These are phyloP conservation scores for Capillidium heterosporum DNA, from an alignment of 371 early-diverging fungal genomes.

Conservation along the genomic window DNA sequence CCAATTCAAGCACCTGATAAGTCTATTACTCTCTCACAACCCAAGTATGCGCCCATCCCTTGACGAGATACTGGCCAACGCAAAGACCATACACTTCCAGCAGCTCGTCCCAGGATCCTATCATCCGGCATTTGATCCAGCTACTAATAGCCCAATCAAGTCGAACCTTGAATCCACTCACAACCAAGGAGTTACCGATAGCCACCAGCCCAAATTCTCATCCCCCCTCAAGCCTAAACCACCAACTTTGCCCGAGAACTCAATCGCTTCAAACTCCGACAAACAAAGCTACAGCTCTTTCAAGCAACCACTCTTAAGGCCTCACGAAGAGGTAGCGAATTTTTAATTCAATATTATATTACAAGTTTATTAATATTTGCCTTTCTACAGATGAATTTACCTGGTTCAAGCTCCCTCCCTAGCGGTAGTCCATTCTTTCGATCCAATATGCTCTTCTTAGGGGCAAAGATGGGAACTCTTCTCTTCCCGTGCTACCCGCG, in stretches of 20 bases:
- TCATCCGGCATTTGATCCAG: background rate
- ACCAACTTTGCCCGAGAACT: background rate
- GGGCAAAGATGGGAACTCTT: background rate
- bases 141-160: background rate
- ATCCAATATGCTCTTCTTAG: background rate
- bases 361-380: too few species aligned
- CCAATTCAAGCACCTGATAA: conserved; percentile 8
- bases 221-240: background rate
- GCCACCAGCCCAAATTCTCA: background rate
- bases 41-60: conserved; percentile 7
- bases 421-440: too few species aligned
- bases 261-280: too few species aligned
- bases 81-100: background rate
- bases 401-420: too few species aligned
- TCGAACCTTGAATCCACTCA: background rate
- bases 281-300: too few species aligned
- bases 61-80: conserved; percentile 9
- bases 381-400: too few species aligned
- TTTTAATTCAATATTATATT: too few species aligned
- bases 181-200: background rate
- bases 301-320: too few species aligned
- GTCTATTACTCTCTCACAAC: conserved; percentile 7
- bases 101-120: background rate
- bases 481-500: conserved; percentile 3
- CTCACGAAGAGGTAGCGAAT: too few species aligned